Evolutionary conservation across 768 basidiomycete genomes (phyloP), one percentile per base, ranked within the genome.

Genomic region (Mycena rebaudengoi): DNA sequence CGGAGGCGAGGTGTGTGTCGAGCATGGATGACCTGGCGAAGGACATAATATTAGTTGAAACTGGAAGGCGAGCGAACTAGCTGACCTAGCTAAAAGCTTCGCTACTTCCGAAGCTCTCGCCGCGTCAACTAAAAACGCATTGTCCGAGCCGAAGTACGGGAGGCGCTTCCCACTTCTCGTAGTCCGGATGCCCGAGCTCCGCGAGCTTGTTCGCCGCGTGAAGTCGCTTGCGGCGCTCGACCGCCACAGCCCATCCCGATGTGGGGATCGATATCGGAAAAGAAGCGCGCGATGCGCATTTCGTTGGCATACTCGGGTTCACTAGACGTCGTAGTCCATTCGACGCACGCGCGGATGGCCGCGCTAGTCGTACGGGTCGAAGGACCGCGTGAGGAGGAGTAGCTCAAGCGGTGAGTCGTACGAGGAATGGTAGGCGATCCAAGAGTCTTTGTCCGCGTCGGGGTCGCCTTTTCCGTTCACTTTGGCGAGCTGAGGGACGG

Each of bases 241-340:
- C 16, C 12, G 68, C 61, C 21, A 41, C 68, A 32, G 45, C 37
- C 68, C 68, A 69, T 4, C 65, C 68, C 14, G 68, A 43, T 2
- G 18, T 53, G 1, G 64, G 46, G 32, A n/a, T 69, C 65, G 21
- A 69, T 33, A 13, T 33, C 46, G 18, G 61, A 60, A 33, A 69
- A 60, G n/a, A 55, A 18, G 1, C 46, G 57, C 3, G 65, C 64
- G 7, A 43, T 35, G 16, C 18, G 18, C 13, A 20, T 2, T 3
- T 13, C 16, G 29, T 63, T 20, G 1, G 44, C 30, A 32, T 39
- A 53, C 20, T 66, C n/a, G 49, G 33, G 13, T 41, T 1, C 64
- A 55, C 67, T 64, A 69, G 40, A 65, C 67, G 50, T 69, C 61
- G 4, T 60, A 60, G 40, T 67, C 60, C 20, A 67, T 62, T 46